Conservation (phyloP, 23 red algal genomes). For the Gracilaria domingensis region DNA sequence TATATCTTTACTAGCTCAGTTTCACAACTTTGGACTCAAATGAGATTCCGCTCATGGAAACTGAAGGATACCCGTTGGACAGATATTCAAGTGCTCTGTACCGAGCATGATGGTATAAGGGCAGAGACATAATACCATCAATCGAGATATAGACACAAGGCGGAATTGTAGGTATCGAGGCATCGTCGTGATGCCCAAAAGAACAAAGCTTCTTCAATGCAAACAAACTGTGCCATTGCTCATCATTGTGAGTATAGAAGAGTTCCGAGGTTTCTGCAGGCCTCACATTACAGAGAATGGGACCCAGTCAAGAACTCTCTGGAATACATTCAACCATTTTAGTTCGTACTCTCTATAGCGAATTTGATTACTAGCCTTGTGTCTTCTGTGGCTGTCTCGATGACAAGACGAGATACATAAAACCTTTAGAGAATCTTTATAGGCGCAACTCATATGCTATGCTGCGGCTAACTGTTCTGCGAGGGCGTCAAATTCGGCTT, state of each 20-base stretch:
- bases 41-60: not conserved
- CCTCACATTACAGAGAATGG: not conserved
- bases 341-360: too few species aligned
- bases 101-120: not conserved
- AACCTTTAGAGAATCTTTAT: not conserved
- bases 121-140: not conserved
- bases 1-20: not conserved
- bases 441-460: conserved; percentile 5
- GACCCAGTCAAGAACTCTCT: not conserved
- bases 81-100: not conserved
- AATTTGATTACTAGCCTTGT: too few species aligned
- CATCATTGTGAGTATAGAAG: not conserved
- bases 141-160: not conserved
- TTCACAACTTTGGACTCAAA: not conserved
- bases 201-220: not conserved
- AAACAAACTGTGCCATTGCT: not conserved
- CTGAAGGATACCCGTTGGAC: not conserved
- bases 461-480: conserved; percentile 38
- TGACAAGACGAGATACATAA: too few species aligned
- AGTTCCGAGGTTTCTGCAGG: not conserved
- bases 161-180: not conserved
- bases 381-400: too few species aligned
- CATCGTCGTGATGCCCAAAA: not conserved
- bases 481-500: conserved; percentile 53
- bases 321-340: too few species aligned